Evolutionary conservation across 169 alveolate genomes (phyloP).

Genomic region (Plasmodium vivax): DNA sequence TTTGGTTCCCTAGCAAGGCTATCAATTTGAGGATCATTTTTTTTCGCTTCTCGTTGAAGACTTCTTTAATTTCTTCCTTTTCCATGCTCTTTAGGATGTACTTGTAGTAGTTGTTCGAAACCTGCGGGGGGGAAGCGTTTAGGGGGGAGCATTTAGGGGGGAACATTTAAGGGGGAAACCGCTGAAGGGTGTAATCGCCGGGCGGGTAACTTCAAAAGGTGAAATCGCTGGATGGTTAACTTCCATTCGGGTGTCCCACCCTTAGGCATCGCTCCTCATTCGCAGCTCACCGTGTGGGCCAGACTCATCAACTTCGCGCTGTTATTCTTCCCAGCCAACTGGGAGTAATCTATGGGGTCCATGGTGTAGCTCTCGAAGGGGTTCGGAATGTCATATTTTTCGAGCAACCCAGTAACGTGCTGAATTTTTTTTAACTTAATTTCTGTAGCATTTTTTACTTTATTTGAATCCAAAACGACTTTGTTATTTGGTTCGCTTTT

Average conservation of each 20-base stretch:
- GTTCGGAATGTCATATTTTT: slow-evolving; percentile 68
- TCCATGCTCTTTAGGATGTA: slow-evolving; percentile 57
- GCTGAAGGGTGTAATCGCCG: not conserved
- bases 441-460: slow-evolving; percentile 69
- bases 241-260: not conserved
- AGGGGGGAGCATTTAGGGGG: not conserved
- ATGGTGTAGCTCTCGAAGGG: slow-evolving; percentile 52
- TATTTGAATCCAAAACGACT: slow-evolving; percentile 63
- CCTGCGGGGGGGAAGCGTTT: slow-evolving; percentile 4
- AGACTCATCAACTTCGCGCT: slow-evolving; percentile 37
- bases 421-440: slow-evolving; percentile 69
- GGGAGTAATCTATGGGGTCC: slow-evolving; percentile 65
- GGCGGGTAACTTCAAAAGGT: not conserved
- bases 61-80: slow-evolving; percentile 66
- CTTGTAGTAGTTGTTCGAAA: slow-evolving; percentile 47
- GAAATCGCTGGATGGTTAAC: not conserved
- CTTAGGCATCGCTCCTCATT: not conserved
- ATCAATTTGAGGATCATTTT: slow-evolving; percentile 60
- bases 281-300: slow-evolving; percentile 26
- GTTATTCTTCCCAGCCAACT: slow-evolving; percentile 21
- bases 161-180: not conserved
- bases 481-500: slow-evolving; percentile 38
- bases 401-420: slow-evolving; percentile 71
- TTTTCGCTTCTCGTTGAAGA: slow-evolving; percentile 60
- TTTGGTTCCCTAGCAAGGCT: slow-evolving; percentile 56